Conservation (phyloP, 805 yeast species). For the Sugiyamaella chiloensis region DNA sequence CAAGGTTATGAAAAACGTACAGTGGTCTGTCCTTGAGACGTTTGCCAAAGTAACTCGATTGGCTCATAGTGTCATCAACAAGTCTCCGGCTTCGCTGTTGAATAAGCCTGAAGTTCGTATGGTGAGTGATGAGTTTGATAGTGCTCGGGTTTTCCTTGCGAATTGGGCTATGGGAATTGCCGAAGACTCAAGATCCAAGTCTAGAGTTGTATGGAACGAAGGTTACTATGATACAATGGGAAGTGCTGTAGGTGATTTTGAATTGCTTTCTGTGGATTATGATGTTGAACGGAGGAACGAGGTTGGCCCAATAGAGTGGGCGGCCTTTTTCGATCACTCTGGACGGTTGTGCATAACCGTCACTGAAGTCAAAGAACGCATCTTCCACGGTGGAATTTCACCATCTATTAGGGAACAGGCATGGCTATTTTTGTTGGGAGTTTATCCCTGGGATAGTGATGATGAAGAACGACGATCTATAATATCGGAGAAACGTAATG, state of each 20-base stretch:
- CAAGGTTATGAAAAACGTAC: slow-evolving; percentile 59
- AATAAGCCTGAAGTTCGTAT: slow-evolving; percentile 75
- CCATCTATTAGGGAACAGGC: slow-evolving; percentile 63
- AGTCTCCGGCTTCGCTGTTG: slow-evolving; percentile 56
- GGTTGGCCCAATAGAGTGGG: slow-evolving; percentile 75
- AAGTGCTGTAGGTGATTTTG: slow-evolving; percentile 38
- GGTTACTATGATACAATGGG: slow-evolving; percentile 30
- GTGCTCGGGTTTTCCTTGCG: slow-evolving; percentile 87
- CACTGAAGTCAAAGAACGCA: slow-evolving; percentile 71
- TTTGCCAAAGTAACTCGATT: slow-evolving; percentile 71
- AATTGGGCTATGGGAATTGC: slow-evolving; percentile 96
- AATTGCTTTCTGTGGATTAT: slow-evolving; percentile 41
- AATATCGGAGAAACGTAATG: slow-evolving; percentile 51
- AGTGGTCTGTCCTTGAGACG: slow-evolving; percentile 83
- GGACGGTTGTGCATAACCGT: slow-evolving; percentile 75
- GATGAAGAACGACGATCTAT: slow-evolving; percentile 62
- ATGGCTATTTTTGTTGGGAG: slow-evolving; percentile 81
- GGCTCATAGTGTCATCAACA: slow-evolving; percentile 57
- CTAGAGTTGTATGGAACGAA: slow-evolving; percentile 37
- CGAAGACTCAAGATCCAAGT: slow-evolving; percentile 67
- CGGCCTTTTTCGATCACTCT: slow-evolving; percentile 69
- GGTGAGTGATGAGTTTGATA: slow-evolving; percentile 86
- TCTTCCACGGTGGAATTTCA: slow-evolving; percentile 86
- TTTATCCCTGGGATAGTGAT: slow-evolving; percentile 87
- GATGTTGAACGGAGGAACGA: slow-evolving; percentile 69